phyloP scores from a whole-genome alignment of 495 filamentous ascomycete genomes.

The Penicillium mononematosum region DNA sequence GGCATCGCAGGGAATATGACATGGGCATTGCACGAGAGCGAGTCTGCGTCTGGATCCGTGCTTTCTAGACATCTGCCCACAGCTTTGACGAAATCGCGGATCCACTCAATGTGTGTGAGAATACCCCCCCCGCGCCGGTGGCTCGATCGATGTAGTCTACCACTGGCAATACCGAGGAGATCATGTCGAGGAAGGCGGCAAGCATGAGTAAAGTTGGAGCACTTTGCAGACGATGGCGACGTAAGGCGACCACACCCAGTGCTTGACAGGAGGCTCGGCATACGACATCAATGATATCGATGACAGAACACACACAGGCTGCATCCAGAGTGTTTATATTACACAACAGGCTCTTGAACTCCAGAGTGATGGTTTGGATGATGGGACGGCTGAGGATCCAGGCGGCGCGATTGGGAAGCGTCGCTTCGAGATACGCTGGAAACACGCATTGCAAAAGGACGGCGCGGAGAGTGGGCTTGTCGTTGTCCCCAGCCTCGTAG shows the following conservation, averaged over 20 bases:
- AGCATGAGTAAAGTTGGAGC: conserved; percentile 41
- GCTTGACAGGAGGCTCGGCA: conserved; percentile 44
- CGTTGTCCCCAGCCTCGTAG: conserved; percentile 45
- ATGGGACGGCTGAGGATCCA: conserved; percentile 61
- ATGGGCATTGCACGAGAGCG: not conserved
- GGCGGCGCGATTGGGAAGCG: conserved; percentile 50
- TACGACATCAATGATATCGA: conserved; percentile 43
- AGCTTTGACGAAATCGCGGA: conserved; percentile 34
- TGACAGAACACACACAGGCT: conserved; percentile 42
- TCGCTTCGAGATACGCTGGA: conserved; percentile 60
- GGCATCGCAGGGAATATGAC: conserved; percentile 2
- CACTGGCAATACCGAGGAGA: conserved; percentile 47
- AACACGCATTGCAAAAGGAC: conserved; percentile 60
- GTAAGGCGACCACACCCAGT: conserved; percentile 30
- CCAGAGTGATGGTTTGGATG: conserved; percentile 46
- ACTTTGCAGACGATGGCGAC: conserved; percentile 37
- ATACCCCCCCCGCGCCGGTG: conserved; percentile 21
- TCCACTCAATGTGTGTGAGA: conserved; percentile 30
- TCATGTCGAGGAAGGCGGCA: conserved; percentile 43
- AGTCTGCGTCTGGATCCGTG: not conserved
- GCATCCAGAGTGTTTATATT: conserved; percentile 48
- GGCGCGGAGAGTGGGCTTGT: conserved; percentile 52
- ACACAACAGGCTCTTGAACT: conserved; percentile 48
- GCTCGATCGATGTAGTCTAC: conserved; percentile 54
- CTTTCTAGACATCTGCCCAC: conserved; percentile 20